Conservation (phyloP, 768 basidiomycete species). For the Boletus patriciae region DNA sequence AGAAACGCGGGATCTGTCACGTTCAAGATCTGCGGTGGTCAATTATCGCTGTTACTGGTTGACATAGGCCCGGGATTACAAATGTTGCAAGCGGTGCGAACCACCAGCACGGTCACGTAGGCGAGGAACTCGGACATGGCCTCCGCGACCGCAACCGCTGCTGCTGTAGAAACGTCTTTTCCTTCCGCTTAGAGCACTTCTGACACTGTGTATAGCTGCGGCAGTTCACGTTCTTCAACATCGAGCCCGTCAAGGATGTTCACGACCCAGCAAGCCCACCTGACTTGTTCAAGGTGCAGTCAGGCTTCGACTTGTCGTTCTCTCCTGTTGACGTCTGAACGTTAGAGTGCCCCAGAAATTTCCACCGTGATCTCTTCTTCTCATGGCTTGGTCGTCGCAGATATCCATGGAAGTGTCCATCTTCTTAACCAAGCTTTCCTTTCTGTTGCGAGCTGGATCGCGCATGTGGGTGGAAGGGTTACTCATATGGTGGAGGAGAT, state of each 20-base stretch:
- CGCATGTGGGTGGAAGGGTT: slow-evolving; percentile 75
- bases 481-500: slow-evolving; percentile 84
- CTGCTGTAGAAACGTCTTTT: slow-evolving; percentile 17
- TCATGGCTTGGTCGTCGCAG: slow-evolving; percentile 72
- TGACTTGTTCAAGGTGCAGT: slow-evolving; percentile 70
- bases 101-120: too few species aligned
- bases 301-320: not conserved
- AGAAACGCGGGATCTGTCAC: too few species aligned
- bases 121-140: slow-evolving; percentile 11
- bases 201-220: slow-evolving; percentile 59
- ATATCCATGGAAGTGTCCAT: slow-evolving; percentile 83
- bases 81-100: not conserved
- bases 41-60: too few species aligned
- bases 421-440: slow-evolving; percentile 75
- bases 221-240: slow-evolving; percentile 89
- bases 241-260: slow-evolving; percentile 70
- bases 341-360: slow-evolving; percentile 66
- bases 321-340: not conserved
- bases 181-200: not conserved
- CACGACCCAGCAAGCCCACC: slow-evolving; percentile 76
- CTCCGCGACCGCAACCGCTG: slow-evolving; percentile 13
- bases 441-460: slow-evolving; percentile 70
- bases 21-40: too few species aligned
- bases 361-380: slow-evolving; percentile 65
- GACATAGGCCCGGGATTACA: not conserved